Conservation (phyloP, 192 early-diverging fungal species). For the Backusella morwellensis region DNA sequence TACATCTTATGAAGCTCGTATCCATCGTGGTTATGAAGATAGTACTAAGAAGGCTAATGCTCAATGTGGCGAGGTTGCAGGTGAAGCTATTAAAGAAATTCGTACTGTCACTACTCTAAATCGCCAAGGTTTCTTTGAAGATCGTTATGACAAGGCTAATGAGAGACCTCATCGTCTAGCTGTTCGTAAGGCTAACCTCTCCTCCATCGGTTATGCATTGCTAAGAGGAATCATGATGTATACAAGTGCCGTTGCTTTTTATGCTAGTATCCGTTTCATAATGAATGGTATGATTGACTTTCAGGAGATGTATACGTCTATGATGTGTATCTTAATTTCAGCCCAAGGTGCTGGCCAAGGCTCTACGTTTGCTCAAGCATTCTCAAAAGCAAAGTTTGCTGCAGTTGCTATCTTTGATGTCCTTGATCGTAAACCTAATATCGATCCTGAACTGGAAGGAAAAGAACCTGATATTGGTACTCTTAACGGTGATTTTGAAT, state of each 20-base stretch:
- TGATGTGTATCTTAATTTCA: slow-evolving; percentile 24
- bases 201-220: slow-evolving; percentile 54
- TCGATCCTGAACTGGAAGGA: slow-evolving; percentile 56
- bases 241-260: slow-evolving; percentile 25
- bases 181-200: slow-evolving; percentile 58
- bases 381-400: slow-evolving; percentile 78
- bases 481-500: slow-evolving; percentile 36
- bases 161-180: slow-evolving; percentile 68
- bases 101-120: slow-evolving; percentile 83
- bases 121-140: slow-evolving; percentile 67
- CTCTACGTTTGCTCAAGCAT: slow-evolving; percentile 68
- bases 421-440: slow-evolving; percentile 66
- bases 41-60: slow-evolving; percentile 73
- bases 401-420: slow-evolving; percentile 69
- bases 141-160: slow-evolving; percentile 61
- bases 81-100: slow-evolving; percentile 81
- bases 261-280: slow-evolving; percentile 27
- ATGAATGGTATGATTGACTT: slow-evolving; percentile 16
- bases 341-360: slow-evolving; percentile 56
- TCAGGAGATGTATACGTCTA: slow-evolving; percentile 17
- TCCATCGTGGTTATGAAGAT: slow-evolving; percentile 54
- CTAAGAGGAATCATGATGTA: slow-evolving; percentile 19
- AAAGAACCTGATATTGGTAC: slow-evolving; percentile 24
- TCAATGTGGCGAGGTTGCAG: slow-evolving; percentile 72
- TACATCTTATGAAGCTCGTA: slow-evolving; percentile 47